Evolutionary conservation across 495 filamentous ascomycete genomes (phyloP).

Genomic region (Physcia stellaris): DNA sequence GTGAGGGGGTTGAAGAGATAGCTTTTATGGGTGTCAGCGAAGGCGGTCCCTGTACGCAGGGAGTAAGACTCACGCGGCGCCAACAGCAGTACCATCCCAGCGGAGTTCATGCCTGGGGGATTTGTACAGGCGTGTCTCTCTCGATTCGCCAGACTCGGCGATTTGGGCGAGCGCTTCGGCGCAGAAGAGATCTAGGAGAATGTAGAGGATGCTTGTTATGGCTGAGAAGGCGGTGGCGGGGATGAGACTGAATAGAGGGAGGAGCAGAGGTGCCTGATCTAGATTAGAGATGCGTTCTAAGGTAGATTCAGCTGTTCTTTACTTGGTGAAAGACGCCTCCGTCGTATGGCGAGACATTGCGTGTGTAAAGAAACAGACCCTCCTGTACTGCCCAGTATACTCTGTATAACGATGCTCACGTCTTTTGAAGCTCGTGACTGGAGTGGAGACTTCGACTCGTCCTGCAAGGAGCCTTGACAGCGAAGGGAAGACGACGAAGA

Average conservation of each 20-base stretch:
- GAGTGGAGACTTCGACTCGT: slow-evolving; percentile 91
- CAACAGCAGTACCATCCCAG: slow-evolving; percentile 66
- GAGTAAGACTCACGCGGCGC: slow-evolving; percentile 48
- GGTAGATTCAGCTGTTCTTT: slow-evolving; percentile 1
- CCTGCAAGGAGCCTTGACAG: slow-evolving; percentile 77
- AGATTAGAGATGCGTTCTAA: slow-evolving; percentile 1
- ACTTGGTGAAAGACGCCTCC: slow-evolving; percentile 95
- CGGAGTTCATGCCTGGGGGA: slow-evolving; percentile 64
- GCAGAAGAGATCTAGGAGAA: slow-evolving; percentile 66
- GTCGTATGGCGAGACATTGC: slow-evolving; percentile 94
- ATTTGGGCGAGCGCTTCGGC: slow-evolving; percentile 74
- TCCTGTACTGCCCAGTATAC: slow-evolving; percentile 58
- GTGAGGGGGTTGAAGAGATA: slow-evolving; percentile 95
- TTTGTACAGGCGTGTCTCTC: slow-evolving; percentile 54
- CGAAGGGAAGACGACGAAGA: slow-evolving; percentile 69
- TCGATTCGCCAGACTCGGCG: slow-evolving; percentile 67
- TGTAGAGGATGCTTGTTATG: slow-evolving; percentile 68
- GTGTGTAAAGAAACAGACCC: slow-evolving; percentile 87
- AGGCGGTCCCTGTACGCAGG: not conserved
- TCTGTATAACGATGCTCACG: slow-evolving; percentile 36
- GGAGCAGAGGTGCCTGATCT: slow-evolving; percentile 65
- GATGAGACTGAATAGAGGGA: slow-evolving; percentile 80
- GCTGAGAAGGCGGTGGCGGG: slow-evolving; percentile 55
- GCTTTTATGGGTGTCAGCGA: slow-evolving; percentile 27
- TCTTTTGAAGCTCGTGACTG: slow-evolving; percentile 95